Base-by-base conservation (phyloP, 2,329 filamentous ascomycete genomes). In the Penicillium sp. region DNA sequence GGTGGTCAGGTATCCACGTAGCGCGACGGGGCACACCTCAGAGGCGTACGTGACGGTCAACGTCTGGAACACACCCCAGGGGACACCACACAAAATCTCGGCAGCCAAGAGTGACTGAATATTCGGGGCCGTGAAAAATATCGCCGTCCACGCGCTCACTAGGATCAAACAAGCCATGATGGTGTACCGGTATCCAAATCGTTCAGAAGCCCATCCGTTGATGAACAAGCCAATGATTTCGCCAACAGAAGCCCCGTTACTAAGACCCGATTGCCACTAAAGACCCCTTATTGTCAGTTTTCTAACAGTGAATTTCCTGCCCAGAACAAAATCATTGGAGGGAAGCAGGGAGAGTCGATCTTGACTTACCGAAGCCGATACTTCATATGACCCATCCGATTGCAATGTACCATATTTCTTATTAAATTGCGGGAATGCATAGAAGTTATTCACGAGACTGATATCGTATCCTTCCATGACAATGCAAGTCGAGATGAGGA, bases 391-490 rank as follows among this genome's bases (percentile, higher is more conserved):
- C 0, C 74, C 75, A 56, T 76, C 45, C 5, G 64, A 31, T 51
- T 68, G 46, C 52, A 56, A 50, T 53, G 69, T 67, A 24, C 76
- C 76, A 55, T 79, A 79, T 48, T 77, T 78, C 44, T 60, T 60
- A 52, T 74, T 76, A 63, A 78, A 79, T 50, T 72, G 68, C 0
- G 68, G 64, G 52, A 77, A 77, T 61, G 68, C 75, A 77, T 85
- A 93, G 70, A 95, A 91, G 75, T 93, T 93, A 78, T 88, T 91
- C 67, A 95, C 85, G 52, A 96, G 79, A 67, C 85, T 87, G 57
- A 95, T 81, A 70, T 96, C 91, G 77, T 93, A 96, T 33, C 90
- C 91, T 74, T 96, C 91, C 92, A 96, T 96, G 67, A 85, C 86
- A 68, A 96, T 95, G 71, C 90, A 93, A 0, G 90, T 93, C n/a